Evolutionary conservation across 2,329 filamentous ascomycete species (phyloP), one percentile per base, ranked within the genome.

Genomic region (Xylaria sp.): DNA sequence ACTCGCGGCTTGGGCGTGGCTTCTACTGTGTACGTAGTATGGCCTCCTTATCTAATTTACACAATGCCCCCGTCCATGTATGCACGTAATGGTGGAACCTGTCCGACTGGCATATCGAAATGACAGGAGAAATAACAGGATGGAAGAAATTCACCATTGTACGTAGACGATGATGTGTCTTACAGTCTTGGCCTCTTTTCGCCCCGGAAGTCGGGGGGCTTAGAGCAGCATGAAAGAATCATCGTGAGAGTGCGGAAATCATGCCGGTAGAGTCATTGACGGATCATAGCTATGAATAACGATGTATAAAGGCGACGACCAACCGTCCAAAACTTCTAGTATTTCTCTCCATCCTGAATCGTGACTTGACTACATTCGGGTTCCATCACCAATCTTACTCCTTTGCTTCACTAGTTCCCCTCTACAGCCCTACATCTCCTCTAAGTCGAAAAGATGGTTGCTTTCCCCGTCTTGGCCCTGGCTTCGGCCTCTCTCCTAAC

Each of bases 401-500:
- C 36, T 36, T 49, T 42, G 9, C 9, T 49, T 31, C 51, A 5
- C 29, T 38, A 20, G 25, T 49, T 31, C 22, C 4, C 25, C 25
- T 50, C 25, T 33, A n/a, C 13, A 45, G 29, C n/a, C 9, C 44
- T 22, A 9, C 17, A 22, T 17, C 25, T 11, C 25, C 27, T 39
- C 20, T 9, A 42, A 25, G 45, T n/a, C 7, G 5, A n/a, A 66
- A 69, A 22, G 10, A 74, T 74, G 73, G 72, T 73, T 65, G 62
- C 72, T 45, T 66, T 76, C 56, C 67, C 71, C 58, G 67, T 64
- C 39, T 29, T 74, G 10, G 61, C 67, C 45, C 53, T 74, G 47
- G 69, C 66, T 42, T 72, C 72, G 55, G 65, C 56, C 29, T 65
- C 65, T 38, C 56, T 65, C 38, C 68, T 77, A 15, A 70, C 72